Percentiles rank a stretch among this genome's conserved stretches.
Conservation (phyloP, 2,329 filamentous ascomycete species). For the Ophiostoma sp. region DNA sequence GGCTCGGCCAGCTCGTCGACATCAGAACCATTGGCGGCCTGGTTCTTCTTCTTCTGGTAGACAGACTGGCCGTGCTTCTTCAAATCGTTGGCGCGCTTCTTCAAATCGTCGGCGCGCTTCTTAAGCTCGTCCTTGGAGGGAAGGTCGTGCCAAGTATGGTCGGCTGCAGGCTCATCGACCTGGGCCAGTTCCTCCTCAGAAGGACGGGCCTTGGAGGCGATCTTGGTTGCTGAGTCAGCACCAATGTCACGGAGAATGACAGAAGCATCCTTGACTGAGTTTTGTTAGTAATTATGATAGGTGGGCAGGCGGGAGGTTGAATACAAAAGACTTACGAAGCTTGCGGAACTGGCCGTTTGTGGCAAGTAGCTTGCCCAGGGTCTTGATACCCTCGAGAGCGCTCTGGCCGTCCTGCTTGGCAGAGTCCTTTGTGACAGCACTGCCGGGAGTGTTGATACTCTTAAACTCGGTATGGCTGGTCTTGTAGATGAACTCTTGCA, state of each 20-base stretch:
- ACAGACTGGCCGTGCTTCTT: constrained; percentile 13
- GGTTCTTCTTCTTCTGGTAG: constrained; percentile 46
- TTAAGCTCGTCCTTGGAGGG: constrained; percentile 67
- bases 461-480: constrained; percentile 69
- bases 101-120: constrained; percentile 57
- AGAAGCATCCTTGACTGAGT: constrained; percentile 65
- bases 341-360: constrained; percentile 97
- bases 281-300: neutral
- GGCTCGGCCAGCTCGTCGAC: constrained; percentile 55
- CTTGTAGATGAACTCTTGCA: constrained; percentile 97
- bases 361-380: constrained; percentile 80
- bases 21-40: constrained; percentile 36
- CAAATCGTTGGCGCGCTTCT: constrained; percentile 46
- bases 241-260: constrained; percentile 84
- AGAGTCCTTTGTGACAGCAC: constrained; percentile 67
- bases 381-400: constrained; percentile 78
- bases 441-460: constrained; percentile 55
- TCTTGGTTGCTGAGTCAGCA: constrained; percentile 78
- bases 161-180: constrained; percentile 77
- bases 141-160: constrained; percentile 89
- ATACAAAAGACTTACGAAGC: constrained; percentile 55
- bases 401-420: constrained; percentile 79
- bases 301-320: neutral
- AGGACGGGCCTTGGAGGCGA: constrained; percentile 69
- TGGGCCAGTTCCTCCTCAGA: constrained; percentile 68